Percentiles rank a stretch among this genome's conserved stretches.
These are phyloP conservation scores for Crucibulum laeve DNA, from an alignment of 768 basidiomycete genomes.

Conservation along the genomic window DNA sequence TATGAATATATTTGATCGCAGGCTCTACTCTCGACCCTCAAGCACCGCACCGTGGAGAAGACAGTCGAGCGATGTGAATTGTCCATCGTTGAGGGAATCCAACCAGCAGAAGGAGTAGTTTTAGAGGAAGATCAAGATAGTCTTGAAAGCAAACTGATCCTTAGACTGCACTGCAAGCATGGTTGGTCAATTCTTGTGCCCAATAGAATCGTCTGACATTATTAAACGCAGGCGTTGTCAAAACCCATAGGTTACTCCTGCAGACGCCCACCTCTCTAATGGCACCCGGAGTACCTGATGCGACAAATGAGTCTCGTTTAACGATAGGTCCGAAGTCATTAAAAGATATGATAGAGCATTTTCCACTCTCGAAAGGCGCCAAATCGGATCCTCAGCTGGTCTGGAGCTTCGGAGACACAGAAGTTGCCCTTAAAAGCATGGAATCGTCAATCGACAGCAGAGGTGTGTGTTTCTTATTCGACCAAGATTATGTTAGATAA, in stretches of 20 bases:
- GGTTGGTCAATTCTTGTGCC: constrained; percentile 37
- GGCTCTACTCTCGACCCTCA: constrained; percentile 73
- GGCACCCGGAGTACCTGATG: constrained; percentile 63
- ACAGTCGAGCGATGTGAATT: constrained; percentile 75
- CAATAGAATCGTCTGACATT: not conserved
- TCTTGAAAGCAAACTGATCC: constrained; percentile 66
- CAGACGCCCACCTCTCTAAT: constrained; percentile 53
- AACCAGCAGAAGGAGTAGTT: constrained; percentile 23
- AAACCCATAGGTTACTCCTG: constrained; percentile 73
- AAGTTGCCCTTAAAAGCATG: constrained; percentile 65
- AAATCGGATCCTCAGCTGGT: constrained; percentile 76
- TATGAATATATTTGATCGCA: constrained; percentile 15
- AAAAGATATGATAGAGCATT: constrained; percentile 79
- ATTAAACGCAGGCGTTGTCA: constrained; percentile 57
- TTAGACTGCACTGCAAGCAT: constrained; percentile 80
- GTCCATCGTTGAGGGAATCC: constrained; percentile 52
- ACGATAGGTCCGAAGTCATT: constrained; percentile 71
- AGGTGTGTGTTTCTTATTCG: constrained; percentile 32
- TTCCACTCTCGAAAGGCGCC: constrained; percentile 55
- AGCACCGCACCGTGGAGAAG: constrained; percentile 71
- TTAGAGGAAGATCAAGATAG: constrained; percentile 49
- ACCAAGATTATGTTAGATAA: not conserved
- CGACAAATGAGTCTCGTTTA: constrained; percentile 55
- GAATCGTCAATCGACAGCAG: constrained; percentile 63
- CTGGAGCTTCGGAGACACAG: constrained; percentile 71